phyloP scores from a whole-genome alignment of 495 filamentous ascomycete species.

The Annulohypoxylon nitens region DNA sequence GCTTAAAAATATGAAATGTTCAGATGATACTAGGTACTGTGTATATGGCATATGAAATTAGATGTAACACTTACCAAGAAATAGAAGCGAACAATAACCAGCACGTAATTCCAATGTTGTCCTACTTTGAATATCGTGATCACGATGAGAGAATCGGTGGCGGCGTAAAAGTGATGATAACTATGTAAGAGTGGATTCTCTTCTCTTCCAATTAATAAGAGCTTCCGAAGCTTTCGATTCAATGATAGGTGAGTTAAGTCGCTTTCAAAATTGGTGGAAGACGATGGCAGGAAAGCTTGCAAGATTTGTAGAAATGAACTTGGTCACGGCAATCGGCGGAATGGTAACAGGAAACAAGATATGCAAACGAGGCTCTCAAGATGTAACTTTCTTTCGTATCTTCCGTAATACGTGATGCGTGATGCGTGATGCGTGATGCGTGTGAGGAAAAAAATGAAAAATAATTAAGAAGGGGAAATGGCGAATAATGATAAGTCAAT shows the following conservation, averaged over 20 bases:
- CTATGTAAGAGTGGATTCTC: not conserved
- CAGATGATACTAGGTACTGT: not conserved
- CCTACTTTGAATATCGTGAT: not conserved
- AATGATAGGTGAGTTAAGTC: not conserved
- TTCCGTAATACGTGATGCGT: no score
- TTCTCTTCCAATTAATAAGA: not conserved
- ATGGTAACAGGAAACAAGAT: conserved; percentile 20
- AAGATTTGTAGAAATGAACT: conserved; percentile 25
- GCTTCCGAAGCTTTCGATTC: not conserved
- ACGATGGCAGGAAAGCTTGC: conserved; percentile 17
- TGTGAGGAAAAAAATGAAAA: conserved; percentile 1
- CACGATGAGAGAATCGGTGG: not conserved
- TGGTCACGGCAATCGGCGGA: conserved; percentile 29
- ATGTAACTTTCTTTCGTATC: conserved; percentile 16
- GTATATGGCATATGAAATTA: conserved; percentile 7
- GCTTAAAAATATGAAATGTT: not conserved
- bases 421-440: not conserved
- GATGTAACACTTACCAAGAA: conserved; percentile 18
- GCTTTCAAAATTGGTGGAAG: conserved; percentile 23
- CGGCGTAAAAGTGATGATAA: conserved; percentile 2
- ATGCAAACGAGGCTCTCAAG: conserved; percentile 27
- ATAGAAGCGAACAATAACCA: not conserved
- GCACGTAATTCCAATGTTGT: conserved; percentile 5
- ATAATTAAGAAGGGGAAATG: conserved; percentile 19
- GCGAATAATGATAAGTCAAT: conserved; percentile 28